A percentile compares a stretch with the other conserved stretches of the same genome.
These are phyloP conservation scores for Areca catechu DNA, from an alignment of 176 grass and related monocot genomes.

Conservation along the genomic window DNA sequence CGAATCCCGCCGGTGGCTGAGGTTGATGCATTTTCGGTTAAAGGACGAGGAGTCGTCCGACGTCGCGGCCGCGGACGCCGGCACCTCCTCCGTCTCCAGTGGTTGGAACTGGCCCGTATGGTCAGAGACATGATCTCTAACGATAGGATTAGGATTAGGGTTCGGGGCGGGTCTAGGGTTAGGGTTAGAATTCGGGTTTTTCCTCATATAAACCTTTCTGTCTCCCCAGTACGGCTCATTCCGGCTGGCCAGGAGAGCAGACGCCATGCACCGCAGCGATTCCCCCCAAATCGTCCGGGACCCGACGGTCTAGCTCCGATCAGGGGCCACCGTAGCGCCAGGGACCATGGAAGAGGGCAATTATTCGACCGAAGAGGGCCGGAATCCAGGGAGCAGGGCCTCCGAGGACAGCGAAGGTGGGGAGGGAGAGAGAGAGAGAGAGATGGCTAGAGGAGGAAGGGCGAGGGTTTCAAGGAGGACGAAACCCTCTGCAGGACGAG, in stretches of 20 bases:
- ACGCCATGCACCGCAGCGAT: constrained; percentile 44
- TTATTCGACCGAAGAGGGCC: neutral
- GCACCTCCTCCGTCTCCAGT: neutral
- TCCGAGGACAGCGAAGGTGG: too few species aligned
- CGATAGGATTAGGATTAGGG: constrained; percentile 4
- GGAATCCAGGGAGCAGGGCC: neutral
- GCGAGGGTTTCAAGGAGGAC: neutral
- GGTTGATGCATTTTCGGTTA: neutral
- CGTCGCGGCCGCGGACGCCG: too few species aligned
- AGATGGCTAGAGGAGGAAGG: neutral
- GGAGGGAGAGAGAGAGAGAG: neutral
- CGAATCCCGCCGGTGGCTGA: neutral
- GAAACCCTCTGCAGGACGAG: neutral
- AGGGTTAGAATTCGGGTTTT: constrained; percentile 22
- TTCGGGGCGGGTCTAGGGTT: constrained; percentile 36
- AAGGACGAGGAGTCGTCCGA: constrained; percentile 5
- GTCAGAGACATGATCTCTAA: constrained; percentile 15
- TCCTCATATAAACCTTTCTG: constrained; percentile 24
- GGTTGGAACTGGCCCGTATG: neutral
- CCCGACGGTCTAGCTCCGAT: constrained; percentile 1
- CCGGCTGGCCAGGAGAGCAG: constrained; percentile 54
- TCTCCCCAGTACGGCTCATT: constrained; percentile 52
- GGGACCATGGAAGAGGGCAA: neutral
- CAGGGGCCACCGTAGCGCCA: neutral
- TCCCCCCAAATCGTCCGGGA: constrained; percentile 13